Evolutionary conservation across 2,329 filamentous ascomycete genomes (phyloP), one percentile per base, ranked within the genome.

Genomic region (Daldinia eschscholtzii): DNA sequence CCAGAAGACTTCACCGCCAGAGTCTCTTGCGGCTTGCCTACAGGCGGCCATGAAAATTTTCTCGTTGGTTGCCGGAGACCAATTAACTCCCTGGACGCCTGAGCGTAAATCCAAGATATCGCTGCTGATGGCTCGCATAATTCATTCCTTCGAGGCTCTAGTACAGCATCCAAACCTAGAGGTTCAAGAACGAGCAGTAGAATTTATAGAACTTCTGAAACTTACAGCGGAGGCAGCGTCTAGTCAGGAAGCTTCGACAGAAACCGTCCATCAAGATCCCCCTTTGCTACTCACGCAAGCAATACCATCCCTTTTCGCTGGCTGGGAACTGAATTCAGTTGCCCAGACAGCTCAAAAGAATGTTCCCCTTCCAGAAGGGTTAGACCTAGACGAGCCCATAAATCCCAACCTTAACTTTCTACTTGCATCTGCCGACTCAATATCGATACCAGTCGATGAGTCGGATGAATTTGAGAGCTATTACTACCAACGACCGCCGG

Each of bases 131-230:
- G 92, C 92, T 30, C 89, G 94, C 1, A 89, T 98, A 6, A 88
- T 97, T 20, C 89, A 96, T 77, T 91, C 93, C 55, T 83, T 97
- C 23, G 94, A 98, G 75, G 88, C 90, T 0, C 81, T 98, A 15
- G 89, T 90, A 0, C 85, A 91, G 44, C 93, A 98, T 78, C 94
- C 95, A 0, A 93, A 90, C 74, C 85, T 99, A 1, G 96, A 99
- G 78, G 94, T 99, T 3, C 96, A 99, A 80, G 96, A 98, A 79
- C 89, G 96, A 64, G 92, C 94, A 2, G 94, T 98, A 1, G 94
- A 98, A 77, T 97, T 97, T 74, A 87, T 94, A 0, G 96, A 99
- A 78, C 85, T 98, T 12, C 88, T 98, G 75, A 93, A 93, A 65
- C 85, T 99, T 50, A 93, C 93, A 1, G 89, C 90, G 0, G 96